Evolutionary conservation across 2,329 filamentous ascomycete species (phyloP), one percentile per base, ranked within the genome.

Genomic region (Blastomyces parvus): DNA sequence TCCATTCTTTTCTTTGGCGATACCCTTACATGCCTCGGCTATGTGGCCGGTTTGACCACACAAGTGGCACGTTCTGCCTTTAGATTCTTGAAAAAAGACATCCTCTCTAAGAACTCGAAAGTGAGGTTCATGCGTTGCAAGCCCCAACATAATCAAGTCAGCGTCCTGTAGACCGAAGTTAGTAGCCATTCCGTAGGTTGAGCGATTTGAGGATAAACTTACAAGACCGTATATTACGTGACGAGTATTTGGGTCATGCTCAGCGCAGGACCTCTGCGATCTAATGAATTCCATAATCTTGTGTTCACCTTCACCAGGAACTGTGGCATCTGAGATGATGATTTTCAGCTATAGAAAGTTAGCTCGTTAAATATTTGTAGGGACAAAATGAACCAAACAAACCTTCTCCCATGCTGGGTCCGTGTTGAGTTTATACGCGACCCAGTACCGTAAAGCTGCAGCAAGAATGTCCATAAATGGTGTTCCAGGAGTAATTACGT

Each of bases 271-370:
- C 71, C 94, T 87, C 77, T 99, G 95, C 46, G 93, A 96, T 71
- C 94, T 88, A 68, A 99, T 86, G 74, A 97, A 99, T 69, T 94
- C 88, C 94, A 99, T 99, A 73, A 99, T 97, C 78, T 99, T 99
- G 77, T 99, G 94, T 79, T 99, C 94, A 74, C 94, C 94, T 79
- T 99, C 94, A 73, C 94, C 94, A 62, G 94, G 94, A 48, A 99
- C 92, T 50, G 93, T 97, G 62, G 94, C 93, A 80, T 99, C 94
- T 9, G 94, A 99, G 69, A 99, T 97, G 76, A 99, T 95, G 75
- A 99, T 85, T 82, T 99, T 99, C 75, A 97, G 82, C 77, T 82
- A 71, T 61, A 59, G 3, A 25, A 42, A 30, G 64, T 74, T 64
- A 76, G 72, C 58, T 68, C 8, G 27, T 25, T 52, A 50, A 56